Evolutionary conservation across 176 grass and related monocot species (phyloP).

Genomic region (Carex kokanica): DNA sequence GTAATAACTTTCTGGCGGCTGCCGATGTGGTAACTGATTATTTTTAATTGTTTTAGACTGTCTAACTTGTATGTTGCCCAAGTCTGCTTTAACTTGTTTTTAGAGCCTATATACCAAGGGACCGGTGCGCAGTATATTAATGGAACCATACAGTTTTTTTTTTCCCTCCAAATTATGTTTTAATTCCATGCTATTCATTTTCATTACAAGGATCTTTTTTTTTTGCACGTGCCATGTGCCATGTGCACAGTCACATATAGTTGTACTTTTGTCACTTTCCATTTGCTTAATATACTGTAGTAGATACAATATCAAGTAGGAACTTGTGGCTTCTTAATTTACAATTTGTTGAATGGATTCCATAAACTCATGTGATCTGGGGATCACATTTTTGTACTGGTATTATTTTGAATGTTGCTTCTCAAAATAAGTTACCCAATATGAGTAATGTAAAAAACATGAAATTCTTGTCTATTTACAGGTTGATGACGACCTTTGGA

Average conservation of each 20-base stretch:
- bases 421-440: background rate
- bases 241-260: background rate
- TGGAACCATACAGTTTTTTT: background rate
- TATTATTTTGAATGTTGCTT: background rate
- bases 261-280: background rate
- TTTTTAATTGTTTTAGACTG: slow-evolving; percentile 1
- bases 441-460: background rate
- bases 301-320: background rate
- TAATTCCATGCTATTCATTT: background rate
- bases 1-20: slow-evolving; percentile 26
- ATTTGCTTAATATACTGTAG: background rate
- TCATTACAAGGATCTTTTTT: background rate
- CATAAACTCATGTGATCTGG: background rate
- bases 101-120: background rate
- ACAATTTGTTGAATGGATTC: background rate
- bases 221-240: background rate
- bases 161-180: background rate
- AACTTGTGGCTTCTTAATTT: background rate
- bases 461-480: slow-evolving; percentile 25
- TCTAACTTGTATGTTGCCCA: too few relatives aligned
- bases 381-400: background rate
- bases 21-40: slow-evolving; percentile 42
- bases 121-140: background rate
- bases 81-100: background rate
- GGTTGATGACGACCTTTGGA: slow-evolving; percentile 65